Evolutionary conservation across 495 filamentous ascomycete species (phyloP).

Genomic region (Penicillium cinerascens): DNA sequence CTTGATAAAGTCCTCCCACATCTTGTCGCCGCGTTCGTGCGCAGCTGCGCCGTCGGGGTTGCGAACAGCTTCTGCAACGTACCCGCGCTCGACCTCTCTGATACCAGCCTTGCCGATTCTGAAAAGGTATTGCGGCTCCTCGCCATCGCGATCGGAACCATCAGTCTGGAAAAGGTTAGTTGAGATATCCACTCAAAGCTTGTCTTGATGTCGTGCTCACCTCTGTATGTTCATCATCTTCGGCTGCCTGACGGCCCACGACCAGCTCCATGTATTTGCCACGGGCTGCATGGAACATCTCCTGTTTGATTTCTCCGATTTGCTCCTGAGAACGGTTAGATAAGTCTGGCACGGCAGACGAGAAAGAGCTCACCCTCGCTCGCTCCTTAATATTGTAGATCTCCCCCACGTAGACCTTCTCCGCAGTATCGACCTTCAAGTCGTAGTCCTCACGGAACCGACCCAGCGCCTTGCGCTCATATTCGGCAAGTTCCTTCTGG

Average conservation of each 20-base stretch:
- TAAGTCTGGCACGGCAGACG: neutral
- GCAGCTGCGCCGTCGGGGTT: slow-evolving; percentile 32
- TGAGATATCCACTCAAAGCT: neutral
- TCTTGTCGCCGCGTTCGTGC: slow-evolving; percentile 28
- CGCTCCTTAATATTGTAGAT: slow-evolving; percentile 25
- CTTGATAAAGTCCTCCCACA: slow-evolving; percentile 45
- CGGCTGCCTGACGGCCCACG: slow-evolving; percentile 37
- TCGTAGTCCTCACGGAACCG: slow-evolving; percentile 27
- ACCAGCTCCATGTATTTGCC: slow-evolving; percentile 44
- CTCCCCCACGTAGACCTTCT: slow-evolving; percentile 27
- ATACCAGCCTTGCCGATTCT: slow-evolving; percentile 22
- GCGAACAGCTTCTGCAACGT: slow-evolving; percentile 34
- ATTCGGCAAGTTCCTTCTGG: slow-evolving; percentile 18
- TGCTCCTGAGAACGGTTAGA: slow-evolving; percentile 19
- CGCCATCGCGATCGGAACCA: slow-evolving; percentile 34
- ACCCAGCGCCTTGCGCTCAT: slow-evolving; percentile 16
- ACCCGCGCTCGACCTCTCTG: slow-evolving; percentile 35
- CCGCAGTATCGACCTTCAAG: slow-evolving; percentile 24
- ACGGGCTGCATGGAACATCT: slow-evolving; percentile 35
- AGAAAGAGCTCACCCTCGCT: slow-evolving; percentile 24
- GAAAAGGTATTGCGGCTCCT: slow-evolving; percentile 27
- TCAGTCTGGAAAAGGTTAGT: slow-evolving; percentile 35
- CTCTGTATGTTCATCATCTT: slow-evolving; percentile 49
- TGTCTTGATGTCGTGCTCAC: slow-evolving; percentile 15
- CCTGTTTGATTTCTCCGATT: slow-evolving; percentile 32